Conservation (phyloP, 106 monocot species). For the Platanthera zijinensis region DNA sequence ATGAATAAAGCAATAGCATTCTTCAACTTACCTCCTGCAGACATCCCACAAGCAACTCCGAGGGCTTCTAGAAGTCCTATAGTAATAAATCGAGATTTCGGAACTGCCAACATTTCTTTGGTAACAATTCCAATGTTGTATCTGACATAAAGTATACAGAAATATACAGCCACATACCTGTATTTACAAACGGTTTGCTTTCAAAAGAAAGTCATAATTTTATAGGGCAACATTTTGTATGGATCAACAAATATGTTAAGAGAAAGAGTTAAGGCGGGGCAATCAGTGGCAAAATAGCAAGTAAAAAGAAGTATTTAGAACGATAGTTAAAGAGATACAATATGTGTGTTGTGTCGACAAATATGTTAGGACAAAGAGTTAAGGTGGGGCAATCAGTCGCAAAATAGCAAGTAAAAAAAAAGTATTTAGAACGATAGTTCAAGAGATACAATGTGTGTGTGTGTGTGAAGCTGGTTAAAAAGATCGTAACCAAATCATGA, state of each 20-base stretch:
- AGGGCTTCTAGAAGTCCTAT: conserved; percentile 89
- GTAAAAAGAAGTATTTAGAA: not conserved
- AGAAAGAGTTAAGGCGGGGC: not conserved
- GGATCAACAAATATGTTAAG: not conserved
- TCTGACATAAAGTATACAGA: conserved; percentile 63
- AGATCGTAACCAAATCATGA: no score
- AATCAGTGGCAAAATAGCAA: not conserved
- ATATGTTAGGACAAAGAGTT: not conserved
- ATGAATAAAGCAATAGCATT: not conserved
- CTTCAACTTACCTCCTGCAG: conserved; percentile 68
- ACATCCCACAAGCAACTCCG: conserved; percentile 89
- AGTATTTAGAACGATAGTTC: no score
- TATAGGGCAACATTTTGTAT: not conserved
- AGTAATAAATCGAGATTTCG: conserved; percentile 66
- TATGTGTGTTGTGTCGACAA: not conserved
- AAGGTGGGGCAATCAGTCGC: not conserved
- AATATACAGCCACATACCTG: conserved; percentile 92
- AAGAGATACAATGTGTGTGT: no score
- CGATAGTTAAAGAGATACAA: no score
- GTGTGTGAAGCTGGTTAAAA: not conserved
- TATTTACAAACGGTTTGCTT: not conserved
- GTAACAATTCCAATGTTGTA: conserved; percentile 69
- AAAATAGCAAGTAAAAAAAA: not conserved
- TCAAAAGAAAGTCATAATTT: not conserved
- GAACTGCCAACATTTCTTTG: conserved; percentile 73